Percentiles rank a stretch among this genome's conserved stretches.
phyloP scores from a whole-genome alignment of 2,329 filamentous ascomycete genomes.

The Tolypocladium ophioglossoides region DNA sequence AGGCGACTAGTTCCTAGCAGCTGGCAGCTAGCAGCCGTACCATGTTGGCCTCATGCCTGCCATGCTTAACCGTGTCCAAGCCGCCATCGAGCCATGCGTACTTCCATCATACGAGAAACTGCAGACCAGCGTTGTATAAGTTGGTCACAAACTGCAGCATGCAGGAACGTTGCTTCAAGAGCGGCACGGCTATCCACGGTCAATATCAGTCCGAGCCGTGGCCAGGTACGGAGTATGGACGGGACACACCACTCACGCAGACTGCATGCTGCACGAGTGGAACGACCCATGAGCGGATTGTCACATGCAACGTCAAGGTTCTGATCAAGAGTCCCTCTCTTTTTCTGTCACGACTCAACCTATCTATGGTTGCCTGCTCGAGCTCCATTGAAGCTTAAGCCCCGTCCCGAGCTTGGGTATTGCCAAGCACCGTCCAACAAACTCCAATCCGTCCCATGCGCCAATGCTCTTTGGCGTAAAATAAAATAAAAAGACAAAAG shows the following conservation, averaged over 20 bases:
- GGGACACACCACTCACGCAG: background rate
- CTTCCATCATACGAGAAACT: background rate
- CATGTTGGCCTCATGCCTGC: background rate
- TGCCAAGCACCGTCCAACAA: background rate
- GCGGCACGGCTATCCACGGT: background rate
- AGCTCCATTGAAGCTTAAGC: background rate
- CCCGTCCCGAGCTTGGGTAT: background rate
- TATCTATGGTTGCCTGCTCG: slow-evolving; percentile 2
- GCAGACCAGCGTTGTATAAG: background rate
- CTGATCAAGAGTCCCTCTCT: background rate
- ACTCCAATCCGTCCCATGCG: slow-evolving; percentile 10
- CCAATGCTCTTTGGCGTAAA: slow-evolving; percentile 9
- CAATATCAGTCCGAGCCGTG: background rate
- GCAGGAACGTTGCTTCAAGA: background rate
- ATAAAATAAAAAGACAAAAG: slow-evolving; percentile 1
- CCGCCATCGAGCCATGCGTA: background rate
- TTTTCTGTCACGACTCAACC: slow-evolving; percentile 3
- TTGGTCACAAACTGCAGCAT: background rate
- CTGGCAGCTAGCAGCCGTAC: no score
- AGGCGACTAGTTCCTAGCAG: background rate
- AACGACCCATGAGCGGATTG: background rate
- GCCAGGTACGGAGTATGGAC: background rate
- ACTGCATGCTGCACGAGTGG: background rate
- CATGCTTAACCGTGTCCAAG: background rate
- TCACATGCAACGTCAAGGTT: background rate